Evolutionary conservation across 2,329 filamentous ascomycete species (phyloP), one percentile per base, ranked within the genome.

Genomic region (Amphichorda felina): DNA sequence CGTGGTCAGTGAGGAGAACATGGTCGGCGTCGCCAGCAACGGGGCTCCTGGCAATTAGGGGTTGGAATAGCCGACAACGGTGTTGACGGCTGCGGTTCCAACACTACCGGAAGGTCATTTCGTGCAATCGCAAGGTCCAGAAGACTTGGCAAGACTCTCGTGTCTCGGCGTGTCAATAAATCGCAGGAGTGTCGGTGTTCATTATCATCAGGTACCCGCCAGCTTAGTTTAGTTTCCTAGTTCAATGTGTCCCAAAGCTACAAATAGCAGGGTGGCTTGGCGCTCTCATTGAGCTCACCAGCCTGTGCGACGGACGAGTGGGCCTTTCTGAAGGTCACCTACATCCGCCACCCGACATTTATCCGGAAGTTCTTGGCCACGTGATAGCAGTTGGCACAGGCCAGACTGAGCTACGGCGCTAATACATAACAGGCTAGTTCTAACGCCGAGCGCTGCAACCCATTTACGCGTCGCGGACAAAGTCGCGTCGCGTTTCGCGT

Each of bases 1-100:
- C 45, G 72, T 71, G 45, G 60, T 68, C 36, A 63, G 53, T 43
- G 69, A 70, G 45, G 72, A 66, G 52, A 68, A 74, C 77, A 81
- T 82, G 58, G 54, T 65, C 49, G 46, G 45, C 39, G 47, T 46
- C 40, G 39, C 42, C 33, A 22, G 30, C 18, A 31, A 30, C 34
- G 33, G 16, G 30, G 30, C 30, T 22, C 35, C 36, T 33, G 37
- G 38, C 34, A 34, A 32, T 30, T 30, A 29, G 36, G 42, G 37
- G 37, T 39, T 30, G 32, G 42, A 46, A 55, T 27, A 24, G 53
- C 53, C 47, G 44, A 51, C 42, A 53, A 53, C 52, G 51, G 38
- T 46, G 46, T 57, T 48, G 57, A 56, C 49, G 49, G 57, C 41
- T 40, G 37, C 38, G 35, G 36, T 40, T 31, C 37, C 40, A 42